phyloP scores from a whole-genome alignment of 1,284 basidiomycete species.

The Tilletia horrida region DNA sequence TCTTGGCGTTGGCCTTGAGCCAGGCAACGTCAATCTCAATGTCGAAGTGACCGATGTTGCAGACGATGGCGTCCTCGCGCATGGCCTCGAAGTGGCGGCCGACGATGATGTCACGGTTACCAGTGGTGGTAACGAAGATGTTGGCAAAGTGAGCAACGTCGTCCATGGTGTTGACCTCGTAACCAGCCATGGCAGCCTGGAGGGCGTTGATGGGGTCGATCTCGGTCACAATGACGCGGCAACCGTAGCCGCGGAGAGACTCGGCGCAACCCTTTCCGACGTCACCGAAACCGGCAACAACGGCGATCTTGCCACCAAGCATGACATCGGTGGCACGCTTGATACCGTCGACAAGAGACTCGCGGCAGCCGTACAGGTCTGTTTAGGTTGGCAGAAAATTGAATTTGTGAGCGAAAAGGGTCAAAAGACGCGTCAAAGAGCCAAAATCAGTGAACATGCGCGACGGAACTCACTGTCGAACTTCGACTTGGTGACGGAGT shows the following conservation, averaged over 20 bases:
- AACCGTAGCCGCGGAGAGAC: conserved; percentile 91
- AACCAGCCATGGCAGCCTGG: conserved; percentile 98
- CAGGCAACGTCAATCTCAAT: conserved; percentile 98
- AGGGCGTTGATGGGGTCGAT: conserved; percentile 99
- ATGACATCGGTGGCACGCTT: conserved; percentile 99
- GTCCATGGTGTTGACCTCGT: conserved; percentile 98
- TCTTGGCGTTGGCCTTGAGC: conserved; percentile 88
- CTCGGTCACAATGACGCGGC: conserved; percentile 93
- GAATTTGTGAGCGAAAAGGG: too few relatives aligned
- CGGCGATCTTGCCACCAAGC: conserved; percentile 98
- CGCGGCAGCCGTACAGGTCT: conserved; percentile 94
- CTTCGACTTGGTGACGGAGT: conserved; percentile 99
- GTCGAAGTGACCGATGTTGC: conserved; percentile 99
- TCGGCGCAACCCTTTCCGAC: conserved; percentile 99
- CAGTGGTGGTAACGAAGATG: conserved; percentile 97
- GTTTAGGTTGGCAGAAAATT: conserved; percentile 13
- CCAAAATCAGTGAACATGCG: background rate
- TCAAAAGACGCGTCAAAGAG: background rate
- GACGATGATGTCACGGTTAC: conserved; percentile 97
- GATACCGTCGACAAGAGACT: conserved; percentile 99
- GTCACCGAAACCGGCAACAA: conserved; percentile 98
- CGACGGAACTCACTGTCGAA: conserved; percentile 64
- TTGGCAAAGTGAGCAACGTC: conserved; percentile 83
- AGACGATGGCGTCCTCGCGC: conserved; percentile 98
- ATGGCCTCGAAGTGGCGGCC: conserved; percentile 87